phyloP scores from a whole-genome alignment of 176 grass and related monocot species.

The Avena eriantha region DNA sequence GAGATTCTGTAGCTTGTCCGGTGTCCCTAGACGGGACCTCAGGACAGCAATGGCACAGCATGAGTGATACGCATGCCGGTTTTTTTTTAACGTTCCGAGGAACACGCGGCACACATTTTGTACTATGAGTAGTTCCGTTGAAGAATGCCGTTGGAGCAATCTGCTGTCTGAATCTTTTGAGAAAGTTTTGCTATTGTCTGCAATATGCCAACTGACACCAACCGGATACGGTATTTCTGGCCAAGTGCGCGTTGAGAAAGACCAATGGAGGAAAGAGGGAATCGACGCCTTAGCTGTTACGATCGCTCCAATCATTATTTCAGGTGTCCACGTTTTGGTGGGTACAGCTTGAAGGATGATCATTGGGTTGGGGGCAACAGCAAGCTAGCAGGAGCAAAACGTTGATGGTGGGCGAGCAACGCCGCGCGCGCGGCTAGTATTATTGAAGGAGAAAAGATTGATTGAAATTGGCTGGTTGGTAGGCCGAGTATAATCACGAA shows the following conservation, averaged over 20 bases:
- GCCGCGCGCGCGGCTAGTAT: neutral
- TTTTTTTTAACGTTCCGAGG: neutral
- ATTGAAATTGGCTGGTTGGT: neutral
- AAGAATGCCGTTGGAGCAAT: neutral
- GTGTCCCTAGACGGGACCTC: neutral
- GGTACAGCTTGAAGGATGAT: neutral
- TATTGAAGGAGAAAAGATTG: neutral
- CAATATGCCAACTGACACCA: neutral
- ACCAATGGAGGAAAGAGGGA: neutral
- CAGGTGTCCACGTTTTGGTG: slow-evolving; percentile 26
- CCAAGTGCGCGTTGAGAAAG: neutral
- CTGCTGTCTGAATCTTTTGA: neutral
- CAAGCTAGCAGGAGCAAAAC: neutral
- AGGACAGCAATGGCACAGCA: neutral
- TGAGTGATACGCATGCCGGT: neutral
- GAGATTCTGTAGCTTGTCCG: neutral
- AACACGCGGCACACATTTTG: neutral
- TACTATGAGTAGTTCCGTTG: neutral
- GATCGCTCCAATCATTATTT: neutral
- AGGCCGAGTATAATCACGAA: no score
- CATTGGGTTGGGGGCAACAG: neutral
- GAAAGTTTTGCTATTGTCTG: neutral
- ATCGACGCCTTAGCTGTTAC: neutral
- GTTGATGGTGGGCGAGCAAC: neutral
- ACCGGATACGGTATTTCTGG: neutral